Evolutionary conservation across 2,329 filamentous ascomycete genomes (phyloP).

Genomic region (Decorospora gaudefroyi): DNA sequence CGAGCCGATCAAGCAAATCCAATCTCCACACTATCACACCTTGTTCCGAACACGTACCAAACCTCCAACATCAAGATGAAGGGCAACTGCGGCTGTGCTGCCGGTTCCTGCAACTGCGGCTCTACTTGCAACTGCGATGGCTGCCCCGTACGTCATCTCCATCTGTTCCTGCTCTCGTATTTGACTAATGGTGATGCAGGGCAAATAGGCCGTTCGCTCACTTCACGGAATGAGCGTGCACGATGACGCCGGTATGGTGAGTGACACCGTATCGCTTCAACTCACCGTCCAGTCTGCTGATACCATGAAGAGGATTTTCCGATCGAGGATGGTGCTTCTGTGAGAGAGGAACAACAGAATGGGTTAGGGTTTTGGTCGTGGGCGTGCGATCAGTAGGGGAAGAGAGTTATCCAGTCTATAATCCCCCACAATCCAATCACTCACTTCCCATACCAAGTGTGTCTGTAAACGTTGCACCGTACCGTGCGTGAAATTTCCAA

Average conservation of each 20-base stretch:
- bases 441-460: neutral
- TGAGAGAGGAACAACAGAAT: too few relatives aligned
- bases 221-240: neutral
- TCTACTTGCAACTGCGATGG: constrained; percentile 30
- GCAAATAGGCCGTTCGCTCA: constrained; percentile 21
- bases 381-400: neutral
- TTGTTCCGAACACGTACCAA: constrained; percentile 4
- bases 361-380: neutral
- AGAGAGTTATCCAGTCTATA: neutral
- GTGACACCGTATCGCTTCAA: neutral
- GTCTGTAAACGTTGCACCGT: neutral
- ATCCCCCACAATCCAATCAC: neutral
- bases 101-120: constrained; percentile 34
- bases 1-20: constrained; percentile 1
- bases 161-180: neutral
- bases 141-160: constrained; percentile 30
- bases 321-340: too few relatives aligned
- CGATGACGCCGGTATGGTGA: constrained; percentile 1
- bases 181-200: constrained; percentile 7
- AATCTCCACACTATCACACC: neutral
- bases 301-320: neutral
- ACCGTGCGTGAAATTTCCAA: neutral
- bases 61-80: constrained; percentile 15
- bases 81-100: constrained; percentile 35
- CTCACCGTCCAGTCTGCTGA: neutral